phyloP scores from a whole-genome alignment of 2,329 filamentous ascomycete species.

The Xylariaceae sp. region DNA sequence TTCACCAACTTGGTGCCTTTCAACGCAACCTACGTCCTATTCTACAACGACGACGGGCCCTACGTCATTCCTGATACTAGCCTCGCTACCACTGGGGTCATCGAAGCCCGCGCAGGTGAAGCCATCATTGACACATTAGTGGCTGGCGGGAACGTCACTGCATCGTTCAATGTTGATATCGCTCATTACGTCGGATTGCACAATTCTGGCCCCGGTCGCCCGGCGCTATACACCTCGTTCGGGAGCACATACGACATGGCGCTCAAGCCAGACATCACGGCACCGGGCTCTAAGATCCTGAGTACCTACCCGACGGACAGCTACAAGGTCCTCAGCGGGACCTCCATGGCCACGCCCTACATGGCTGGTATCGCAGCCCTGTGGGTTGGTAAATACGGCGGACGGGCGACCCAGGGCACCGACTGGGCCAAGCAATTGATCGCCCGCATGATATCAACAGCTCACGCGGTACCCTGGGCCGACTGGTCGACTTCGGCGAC shows the following conservation, averaged over 20 bases:
- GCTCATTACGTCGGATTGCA: slow-evolving; percentile 16
- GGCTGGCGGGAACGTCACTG: slow-evolving; percentile 28
- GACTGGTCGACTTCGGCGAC: slow-evolving; percentile 14
- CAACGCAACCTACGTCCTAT: slow-evolving; percentile 26
- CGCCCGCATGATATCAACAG: slow-evolving; percentile 25
- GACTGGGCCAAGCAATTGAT: slow-evolving; percentile 20
- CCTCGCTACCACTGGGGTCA: slow-evolving; percentile 13
- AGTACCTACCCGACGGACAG: slow-evolving; percentile 33
- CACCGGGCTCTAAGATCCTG: slow-evolving; percentile 37
- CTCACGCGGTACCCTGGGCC: slow-evolving; percentile 23
- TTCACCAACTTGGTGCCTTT: slow-evolving; percentile 27
- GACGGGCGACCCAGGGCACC: slow-evolving; percentile 16
- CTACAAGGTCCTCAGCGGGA: slow-evolving; percentile 41
- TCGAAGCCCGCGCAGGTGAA: slow-evolving; percentile 23
- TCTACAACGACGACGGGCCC: slow-evolving; percentile 27
- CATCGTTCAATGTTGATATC: slow-evolving; percentile 16
- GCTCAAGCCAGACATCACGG: slow-evolving; percentile 35
- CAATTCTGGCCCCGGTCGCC: slow-evolving; percentile 16
- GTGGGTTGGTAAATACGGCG: slow-evolving; percentile 24
- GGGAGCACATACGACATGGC: slow-evolving; percentile 37
- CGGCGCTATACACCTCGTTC: slow-evolving; percentile 32
- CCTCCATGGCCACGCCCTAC: slow-evolving; percentile 42
- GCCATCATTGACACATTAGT: slow-evolving; percentile 26
- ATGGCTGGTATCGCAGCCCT: slow-evolving; percentile 35
- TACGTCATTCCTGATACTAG: slow-evolving; percentile 12